Base-by-base conservation (phyloP, 371 early-diverging fungal species). In the Lichtheimia ramosa region DNA sequence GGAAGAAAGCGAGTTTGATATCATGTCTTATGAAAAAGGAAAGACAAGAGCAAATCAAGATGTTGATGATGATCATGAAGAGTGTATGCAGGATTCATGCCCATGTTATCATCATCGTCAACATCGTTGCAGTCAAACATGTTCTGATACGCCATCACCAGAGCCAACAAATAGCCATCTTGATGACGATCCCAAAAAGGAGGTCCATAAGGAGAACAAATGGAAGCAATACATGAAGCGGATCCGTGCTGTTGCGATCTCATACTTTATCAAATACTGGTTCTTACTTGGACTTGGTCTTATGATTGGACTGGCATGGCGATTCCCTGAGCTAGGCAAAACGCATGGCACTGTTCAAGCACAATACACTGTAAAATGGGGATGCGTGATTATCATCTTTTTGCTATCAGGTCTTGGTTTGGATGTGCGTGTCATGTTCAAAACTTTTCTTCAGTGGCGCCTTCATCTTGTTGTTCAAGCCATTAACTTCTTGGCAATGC, bases 291-390 rank as follows among this genome's bases (percentile, higher is more conserved):
- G 91, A 1, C 73, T 90, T 2, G 75, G 71, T 23, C 34, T 84
- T 14, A 86, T 75, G 7, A 89, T 90, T 63, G 80, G 77, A 6
- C 68, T 90, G 10, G 89, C 89, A 1, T 83, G 84, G 64, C 76
- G 76, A 14, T 84, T 78, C 54, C 91, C 89, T 5, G 61, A 60
- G 1, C 75, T 88, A 43, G 91, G 88, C 23, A 84, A 83, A 59
- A 71, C 80, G 5, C 57, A 78, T 14, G 90, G 89, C 3, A 66
- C 66, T 5, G 74, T 90, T 40, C 70, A 83, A n/a, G 74, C 85
- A 18, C 86, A 89, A 63, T 86, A 83, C 54, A 74, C 83, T 3
- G 79, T 88, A 52, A 84, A 83, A 61, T 89, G 87, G 73, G 89
- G 77, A 43, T 80, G 78, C 14, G 87, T 88, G 15, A 74, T 81